Base-by-base conservation (phyloP, 1,284 basidiomycete genomes). In the Leccinum fallax region DNA sequence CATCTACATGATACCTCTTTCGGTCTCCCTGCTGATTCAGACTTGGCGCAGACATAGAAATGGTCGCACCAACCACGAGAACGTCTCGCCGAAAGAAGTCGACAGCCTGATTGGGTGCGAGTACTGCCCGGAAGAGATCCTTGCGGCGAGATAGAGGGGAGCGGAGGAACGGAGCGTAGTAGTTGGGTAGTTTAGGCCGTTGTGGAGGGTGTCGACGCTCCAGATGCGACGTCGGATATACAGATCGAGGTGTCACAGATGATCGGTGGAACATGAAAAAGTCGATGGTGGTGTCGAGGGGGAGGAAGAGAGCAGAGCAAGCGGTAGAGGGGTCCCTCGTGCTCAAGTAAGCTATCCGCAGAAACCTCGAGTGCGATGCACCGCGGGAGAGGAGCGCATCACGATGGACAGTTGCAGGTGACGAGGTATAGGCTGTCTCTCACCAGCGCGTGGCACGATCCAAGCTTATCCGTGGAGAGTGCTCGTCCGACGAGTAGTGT, bases 131-230 rank as follows among this genome's bases (percentile, higher is more conserved):
- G 24, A 74, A 74, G 51, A 67, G 68, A 21, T 71, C 71, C 11
- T 69, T 74, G 11, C 74, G 65, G 24, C 53, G 65, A 13, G 73
- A 72, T 1, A 16, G 16, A n/a, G 16, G 38, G n/a, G 40, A 16
- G 38, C 16, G 16, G 38, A 43, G 40, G 38, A 40, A 5, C 38
- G 38, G 9, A 9, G 38, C 38, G 38, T 40, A 9, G 43, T 73
- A 74, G 34, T 76, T 67, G 24, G 74, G 74, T 13, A 73, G 74
- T 11, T 75, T 76, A 51, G 73, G 55, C 71, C 70, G 4, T 61
- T 66, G 71, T 5, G 59, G 68, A 2, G 15, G 36, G 43, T 64
- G 62, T 53, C 66, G 60, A 53, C 61, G 62, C 46, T 64, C 63
- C 32, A 67, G 28, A 24, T 63, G 65, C 2, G 64, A 24, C 5